Conservation (phyloP, 257 asterid genomes). For the Ballota nigra region DNA sequence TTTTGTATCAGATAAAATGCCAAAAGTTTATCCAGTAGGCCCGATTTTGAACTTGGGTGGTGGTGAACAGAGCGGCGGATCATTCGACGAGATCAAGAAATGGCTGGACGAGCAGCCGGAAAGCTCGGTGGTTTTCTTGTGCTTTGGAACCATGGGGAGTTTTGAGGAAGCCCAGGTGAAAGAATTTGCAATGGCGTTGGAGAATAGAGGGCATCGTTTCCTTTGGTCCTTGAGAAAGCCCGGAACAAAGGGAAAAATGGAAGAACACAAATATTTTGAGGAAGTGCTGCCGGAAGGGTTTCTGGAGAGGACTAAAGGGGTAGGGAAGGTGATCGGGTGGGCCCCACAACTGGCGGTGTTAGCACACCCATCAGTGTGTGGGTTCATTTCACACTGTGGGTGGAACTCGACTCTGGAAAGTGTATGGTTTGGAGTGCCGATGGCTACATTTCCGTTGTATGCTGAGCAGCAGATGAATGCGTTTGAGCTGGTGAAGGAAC, state of each 20-base stretch:
- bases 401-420: conserved; percentile 45
- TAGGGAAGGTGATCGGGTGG: conserved; percentile 43
- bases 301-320: conserved; percentile 24
- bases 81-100: conserved; percentile 11
- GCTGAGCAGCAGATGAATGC: conserved; percentile 46
- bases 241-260: neutral
- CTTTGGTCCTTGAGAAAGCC: conserved; percentile 50
- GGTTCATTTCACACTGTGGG: conserved; percentile 46
- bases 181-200: conserved; percentile 47
- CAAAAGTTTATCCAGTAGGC: conserved; percentile 46
- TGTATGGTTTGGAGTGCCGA: conserved; percentile 39
- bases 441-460: conserved; percentile 38
- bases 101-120: conserved; percentile 52
- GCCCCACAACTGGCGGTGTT: conserved; percentile 38
- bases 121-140: conserved; percentile 44
- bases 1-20: conserved; percentile 8
- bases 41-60: conserved; percentile 32
- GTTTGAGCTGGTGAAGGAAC: conserved; percentile 32
- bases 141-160: conserved; percentile 48
- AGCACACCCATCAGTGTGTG: conserved; percentile 37
- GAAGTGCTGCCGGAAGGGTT: conserved; percentile 36
- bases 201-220: conserved; percentile 40
- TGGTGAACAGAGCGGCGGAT: neutral
- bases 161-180: conserved; percentile 43
- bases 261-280: conserved; percentile 20